phyloP scores from a whole-genome alignment of 2,329 filamentous ascomycete species.

The Penicillium freii region DNA sequence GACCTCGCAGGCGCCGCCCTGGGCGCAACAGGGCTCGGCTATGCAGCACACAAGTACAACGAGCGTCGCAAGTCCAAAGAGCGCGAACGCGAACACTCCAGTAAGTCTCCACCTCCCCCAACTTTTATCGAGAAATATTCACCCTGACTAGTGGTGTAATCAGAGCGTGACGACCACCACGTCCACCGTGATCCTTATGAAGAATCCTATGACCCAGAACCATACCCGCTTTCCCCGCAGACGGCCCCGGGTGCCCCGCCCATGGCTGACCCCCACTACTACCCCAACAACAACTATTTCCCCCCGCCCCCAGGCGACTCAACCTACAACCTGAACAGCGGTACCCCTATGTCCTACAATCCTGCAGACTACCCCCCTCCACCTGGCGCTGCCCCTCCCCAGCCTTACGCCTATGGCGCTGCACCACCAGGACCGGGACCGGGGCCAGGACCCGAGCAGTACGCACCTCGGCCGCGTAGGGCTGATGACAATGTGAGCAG shows the following conservation, averaged over 20 bases:
- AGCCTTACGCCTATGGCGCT: constrained; percentile 40
- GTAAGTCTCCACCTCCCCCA: constrained; percentile 39
- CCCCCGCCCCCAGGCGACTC: constrained; percentile 43
- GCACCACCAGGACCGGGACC: constrained; percentile 10
- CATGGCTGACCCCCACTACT: constrained; percentile 33
- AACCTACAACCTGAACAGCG: constrained; percentile 23
- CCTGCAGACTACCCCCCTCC: constrained; percentile 45
- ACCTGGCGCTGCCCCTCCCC: constrained; percentile 39
- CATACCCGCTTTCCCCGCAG: constrained; percentile 40
- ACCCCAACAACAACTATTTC: constrained; percentile 42
- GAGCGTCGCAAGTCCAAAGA: constrained; percentile 55
- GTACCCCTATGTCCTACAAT: constrained; percentile 34
- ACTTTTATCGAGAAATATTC: constrained; percentile 8
- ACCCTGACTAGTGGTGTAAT: constrained; percentile 13
- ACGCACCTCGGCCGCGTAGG: constrained; percentile 39
- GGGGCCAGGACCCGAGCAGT: constrained; percentile 37
- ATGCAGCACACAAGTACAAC: constrained; percentile 58
- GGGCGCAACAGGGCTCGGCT: constrained; percentile 57
- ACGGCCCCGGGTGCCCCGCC: constrained; percentile 32
- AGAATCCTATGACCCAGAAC: constrained; percentile 41
- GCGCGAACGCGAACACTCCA: constrained; percentile 51
- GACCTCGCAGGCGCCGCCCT: constrained; percentile 55
- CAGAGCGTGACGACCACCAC: constrained; percentile 34
- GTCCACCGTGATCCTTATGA: constrained; percentile 40
- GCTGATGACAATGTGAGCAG: constrained; percentile 52